Evolutionary conservation across 768 basidiomycete genomes (phyloP), one percentile per base, ranked within the genome.

Genomic region (Calocybe cyanea): DNA sequence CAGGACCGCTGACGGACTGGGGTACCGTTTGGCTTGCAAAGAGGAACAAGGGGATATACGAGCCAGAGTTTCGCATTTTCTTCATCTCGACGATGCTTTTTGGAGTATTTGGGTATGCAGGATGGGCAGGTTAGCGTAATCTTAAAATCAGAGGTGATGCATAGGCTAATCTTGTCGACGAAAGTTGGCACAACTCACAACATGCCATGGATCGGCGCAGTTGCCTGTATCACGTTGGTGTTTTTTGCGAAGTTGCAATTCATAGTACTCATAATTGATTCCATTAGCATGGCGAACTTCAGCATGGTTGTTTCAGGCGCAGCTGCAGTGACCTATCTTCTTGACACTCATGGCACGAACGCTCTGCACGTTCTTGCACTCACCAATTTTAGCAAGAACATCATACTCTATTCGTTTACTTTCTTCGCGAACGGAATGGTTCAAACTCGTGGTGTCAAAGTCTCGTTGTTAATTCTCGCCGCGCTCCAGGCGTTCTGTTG

Each of bases 161-260:
- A 4, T 18, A n/a, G 7, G 11, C 24, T 4, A 21, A n/a, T 17
- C 14, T 20, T 32, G 19, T 7, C 13, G 32, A 31, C 23, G 7
- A 49, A 49, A 67, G 70, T 61, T 52, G 71, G 54, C 7, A 71
- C 65, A 9, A 63, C 62, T 6, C 64, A 69, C 46, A 60, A 62
- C 19, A 71, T 72, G 67, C 69, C 69, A 2, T 72, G 71, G 71
- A 72, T 71, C 45, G 71, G 71, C 19, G 70, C 70, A 0, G 70
- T 72, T 13, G 63, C 66, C 7, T 68, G 69, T 38, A 64, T 64
- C 32, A 58, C 59, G 65, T 63, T 17, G 21, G 63, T 56, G 13
- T 6, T 24, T 35, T 28, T 28, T 28, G 11, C 5, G 6, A 28
- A 23, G 18, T 32, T 15, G 11, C 31, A 21, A 20, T 7, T n/a